Base-by-base conservation (phyloP, 768 basidiomycete species). In the Hericium coralloides region DNA sequence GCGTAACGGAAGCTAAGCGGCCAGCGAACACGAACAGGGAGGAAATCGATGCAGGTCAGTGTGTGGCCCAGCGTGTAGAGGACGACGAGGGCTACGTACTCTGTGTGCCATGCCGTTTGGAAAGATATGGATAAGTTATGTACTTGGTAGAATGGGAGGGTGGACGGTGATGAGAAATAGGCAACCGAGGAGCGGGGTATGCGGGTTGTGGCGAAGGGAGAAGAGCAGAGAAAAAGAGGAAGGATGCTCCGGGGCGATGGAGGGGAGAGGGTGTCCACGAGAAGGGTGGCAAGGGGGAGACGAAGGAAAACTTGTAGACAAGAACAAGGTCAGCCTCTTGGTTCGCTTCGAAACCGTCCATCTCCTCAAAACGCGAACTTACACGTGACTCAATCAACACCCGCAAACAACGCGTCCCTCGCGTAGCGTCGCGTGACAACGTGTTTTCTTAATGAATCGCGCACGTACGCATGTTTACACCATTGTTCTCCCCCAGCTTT, bases 1-100 rank as follows among this genome's bases (percentile, higher is more conserved):
- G 65, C 89, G 85, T 73, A 84, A 76, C 56, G 86, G 82, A 64
- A 84, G 69, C 88, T 91, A 55, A 48, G 41, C 17, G 36, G 31
- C 31, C 41, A 8, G 15, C 9, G 52, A 41, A 38, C 22, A 64
- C 53, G 57, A 50, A 54, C 52, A 54, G 38, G 41, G 51, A 26
- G 12, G 45, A 20, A 22, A 41, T 56, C 58, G 20, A 60, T 9
- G 31, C 43, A 50, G 26, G 26, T 50, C 57, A 47, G 15, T 60
- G 59, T 62, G 61, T 56, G 59, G 38, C 38, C 17, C 59, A 57
- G 26, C 47, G 2, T 36, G 25, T 15, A 18, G 14, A 9, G 18
- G 55, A 49, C 48, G 36, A 49, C 48, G 36, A 17, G 4, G 9
- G 18, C 49, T 31, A 38, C 62, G 25, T 56, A 63, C 62, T 57